phyloP scores from a whole-genome alignment of 108 stramenopile genomes.

The Nannochloropsis salina region DNA sequence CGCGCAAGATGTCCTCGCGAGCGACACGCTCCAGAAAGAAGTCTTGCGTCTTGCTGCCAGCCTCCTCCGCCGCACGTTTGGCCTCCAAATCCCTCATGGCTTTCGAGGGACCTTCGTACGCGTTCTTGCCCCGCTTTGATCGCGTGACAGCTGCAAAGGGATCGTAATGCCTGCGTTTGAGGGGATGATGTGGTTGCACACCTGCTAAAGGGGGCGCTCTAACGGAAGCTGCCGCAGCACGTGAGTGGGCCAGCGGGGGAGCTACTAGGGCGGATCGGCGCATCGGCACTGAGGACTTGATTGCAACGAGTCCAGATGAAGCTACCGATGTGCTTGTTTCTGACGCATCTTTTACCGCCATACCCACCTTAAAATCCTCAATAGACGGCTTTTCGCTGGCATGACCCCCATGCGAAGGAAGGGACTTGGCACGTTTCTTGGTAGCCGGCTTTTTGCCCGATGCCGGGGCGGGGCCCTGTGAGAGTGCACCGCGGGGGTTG shows the following conservation, averaged over 20 bases:
- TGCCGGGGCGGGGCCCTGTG: background rate
- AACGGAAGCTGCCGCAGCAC: no score
- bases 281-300: background rate
- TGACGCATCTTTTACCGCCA: background rate
- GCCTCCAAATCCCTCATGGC: constrained; percentile 17
- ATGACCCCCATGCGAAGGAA: background rate
- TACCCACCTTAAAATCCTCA: background rate
- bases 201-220: background rate
- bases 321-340: no score
- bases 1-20: background rate
- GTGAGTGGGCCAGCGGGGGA: background rate
- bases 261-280: background rate
- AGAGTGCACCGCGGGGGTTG: background rate
- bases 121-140: constrained; percentile 6
- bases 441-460: background rate
- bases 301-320: background rate
- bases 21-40: constrained; percentile 2
- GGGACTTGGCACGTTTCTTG: background rate
- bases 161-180: constrained; percentile 5
- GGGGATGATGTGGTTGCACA: background rate
- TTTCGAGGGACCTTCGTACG: background rate
- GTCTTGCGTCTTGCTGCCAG: background rate
- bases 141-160: background rate
- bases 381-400: background rate
- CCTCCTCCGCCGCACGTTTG: background rate